phyloP scores from a whole-genome alignment of 768 basidiomycete species.

The Trametes cinnabarina region DNA sequence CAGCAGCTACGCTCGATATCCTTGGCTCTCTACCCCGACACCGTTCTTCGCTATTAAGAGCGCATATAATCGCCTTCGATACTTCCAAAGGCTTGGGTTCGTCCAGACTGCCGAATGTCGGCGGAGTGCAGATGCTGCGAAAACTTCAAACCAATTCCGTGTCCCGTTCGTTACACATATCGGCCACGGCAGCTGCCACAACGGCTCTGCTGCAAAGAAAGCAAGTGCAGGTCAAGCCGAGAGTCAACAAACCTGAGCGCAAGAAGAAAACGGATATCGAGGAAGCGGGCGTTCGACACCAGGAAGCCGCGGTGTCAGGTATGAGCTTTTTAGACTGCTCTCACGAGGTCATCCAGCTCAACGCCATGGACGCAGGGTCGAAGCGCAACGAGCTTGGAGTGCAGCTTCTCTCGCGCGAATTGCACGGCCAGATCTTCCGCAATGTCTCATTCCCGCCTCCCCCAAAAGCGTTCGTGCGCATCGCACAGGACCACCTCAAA shows the following conservation, averaged over 20 bases:
- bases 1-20: too few relatives aligned
- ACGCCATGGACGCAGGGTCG: slow-evolving; percentile 33
- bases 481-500: slow-evolving; percentile 78
- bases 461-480: slow-evolving; percentile 58
- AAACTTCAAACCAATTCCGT: slow-evolving; percentile 8
- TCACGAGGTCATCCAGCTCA: background rate
- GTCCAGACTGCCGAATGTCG: slow-evolving; percentile 3
- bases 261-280: background rate
- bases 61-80: too few relatives aligned
- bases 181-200: slow-evolving; percentile 7
- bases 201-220: slow-evolving; percentile 1
- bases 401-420: slow-evolving; percentile 78
- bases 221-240: background rate
- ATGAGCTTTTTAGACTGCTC: background rate
- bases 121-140: slow-evolving; percentile 13
- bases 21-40: too few relatives aligned
- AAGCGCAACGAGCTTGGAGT: slow-evolving; percentile 90
- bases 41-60: too few relatives aligned
- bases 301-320: slow-evolving; percentile 2
- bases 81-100: background rate
- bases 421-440: slow-evolving; percentile 83
- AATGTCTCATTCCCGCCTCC: slow-evolving; percentile 64
- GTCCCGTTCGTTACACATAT: slow-evolving; percentile 10
- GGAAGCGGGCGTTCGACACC: background rate
- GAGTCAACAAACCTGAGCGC: background rate